Evolutionary conservation across 331 rosid species (phyloP), one percentile per base, ranked within the genome.

Genomic region (Prunus yedoensis): DNA sequence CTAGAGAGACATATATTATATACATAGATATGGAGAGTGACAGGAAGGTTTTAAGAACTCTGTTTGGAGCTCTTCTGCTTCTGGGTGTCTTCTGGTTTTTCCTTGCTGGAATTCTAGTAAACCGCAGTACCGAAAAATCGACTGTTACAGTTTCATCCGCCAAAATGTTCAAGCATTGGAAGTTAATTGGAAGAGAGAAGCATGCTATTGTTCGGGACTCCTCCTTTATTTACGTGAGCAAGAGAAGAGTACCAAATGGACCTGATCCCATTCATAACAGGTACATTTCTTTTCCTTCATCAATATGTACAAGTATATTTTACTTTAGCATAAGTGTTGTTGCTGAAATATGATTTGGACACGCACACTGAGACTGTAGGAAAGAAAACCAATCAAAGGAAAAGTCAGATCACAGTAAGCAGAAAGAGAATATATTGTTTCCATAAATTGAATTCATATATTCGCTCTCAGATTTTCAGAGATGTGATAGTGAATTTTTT

Each of bases 251-350:
- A 0, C 99, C 99, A 2, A 95, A 92, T 82, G 99, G 99, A 77
- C 99, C 99, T 74, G 98, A 95, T 84, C 99, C 99, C 62, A 95
- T 95, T 85, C 99, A 95, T 79, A 95, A 95, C 98, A 92, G 99
- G 99, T 92, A 78, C 86, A 4, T 54, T 45, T 59, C 11, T 69
- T 47, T 53, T 51, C 60, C 68, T 72, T 77, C 41, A 45, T 76
- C 49, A 66, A 61, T 27, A 18, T 74, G 18, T 74, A 14, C 49
- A 2, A 2, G 49, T 56, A 59, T n/a, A 46, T 12, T 17, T 47
- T 14, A 61, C 59, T 46, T 20, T 28, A 28, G 68, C 68, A 15
- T 20, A 46, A 52, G 25, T 21, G 25, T 60, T 21, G 15, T 38
- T 52, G 64, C 50, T 53, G 64, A 53, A 53, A 30, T 70, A 52